phyloP scores from a whole-genome alignment of 2,329 filamentous ascomycete genomes.

The Paecilomyces sp. region DNA sequence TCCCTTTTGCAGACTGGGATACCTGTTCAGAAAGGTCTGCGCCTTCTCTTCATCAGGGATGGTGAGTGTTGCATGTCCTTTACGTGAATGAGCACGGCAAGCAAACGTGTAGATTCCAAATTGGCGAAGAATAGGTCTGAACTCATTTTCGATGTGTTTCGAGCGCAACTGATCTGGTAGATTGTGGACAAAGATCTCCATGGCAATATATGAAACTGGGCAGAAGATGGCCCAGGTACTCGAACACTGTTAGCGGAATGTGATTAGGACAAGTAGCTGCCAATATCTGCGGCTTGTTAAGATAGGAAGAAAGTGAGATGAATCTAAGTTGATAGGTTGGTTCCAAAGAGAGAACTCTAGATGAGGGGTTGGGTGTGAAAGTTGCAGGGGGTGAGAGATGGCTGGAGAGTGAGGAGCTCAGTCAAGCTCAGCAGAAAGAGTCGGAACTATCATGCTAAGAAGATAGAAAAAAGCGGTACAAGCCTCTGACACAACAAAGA shows the following conservation, averaged over 20 bases:
- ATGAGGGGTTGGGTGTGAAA: background rate
- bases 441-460: background rate
- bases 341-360: background rate
- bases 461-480: background rate
- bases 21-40: constrained; percentile 7
- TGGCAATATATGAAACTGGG: background rate
- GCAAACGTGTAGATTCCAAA: constrained; percentile 14
- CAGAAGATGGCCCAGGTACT: background rate
- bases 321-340: background rate
- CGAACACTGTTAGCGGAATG: background rate
- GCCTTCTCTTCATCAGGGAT: constrained; percentile 13
- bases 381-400: background rate
- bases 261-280: background rate
- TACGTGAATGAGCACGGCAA: constrained; percentile 10
- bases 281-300: background rate
- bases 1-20: constrained; percentile 9
- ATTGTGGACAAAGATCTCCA: constrained; percentile 21
- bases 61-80: constrained; percentile 14
- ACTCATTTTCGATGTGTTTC: constrained; percentile 12
- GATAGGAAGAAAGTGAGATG: background rate
- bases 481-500: background rate
- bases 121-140: constrained; percentile 10
- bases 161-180: constrained; percentile 13
- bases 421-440: background rate
- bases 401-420: background rate